Base-by-base conservation (phyloP, 352 stramenopile genomes). In the Thalassiosira livingstoniorum region DNA sequence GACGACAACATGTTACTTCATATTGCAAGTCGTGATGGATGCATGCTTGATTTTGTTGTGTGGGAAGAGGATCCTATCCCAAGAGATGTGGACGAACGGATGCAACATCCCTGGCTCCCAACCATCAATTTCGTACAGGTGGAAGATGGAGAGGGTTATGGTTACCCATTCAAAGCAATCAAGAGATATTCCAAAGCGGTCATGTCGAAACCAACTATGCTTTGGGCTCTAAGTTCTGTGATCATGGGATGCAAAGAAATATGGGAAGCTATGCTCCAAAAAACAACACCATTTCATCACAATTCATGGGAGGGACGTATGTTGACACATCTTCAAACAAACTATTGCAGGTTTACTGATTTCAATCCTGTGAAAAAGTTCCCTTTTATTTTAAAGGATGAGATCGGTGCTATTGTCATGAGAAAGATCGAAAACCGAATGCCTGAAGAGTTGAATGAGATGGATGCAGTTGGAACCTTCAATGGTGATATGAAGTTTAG, bases 201-300 rank as follows among this genome's bases (percentile, higher is more conserved):
- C 7, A 37, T 10, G 45, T 43, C 23, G 29, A 34, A 53, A 31
- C 35, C 75, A 25, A 82, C 76, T 64, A 82, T 82, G 64, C 32
- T 64, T 54, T 82, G 75, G 75, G n/a, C 57, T 63, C 4, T 77
- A 21, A 27, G 21, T 35, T 43, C 65, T 57, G 51, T 60, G 15
- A 76, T 82, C 29, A 31, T 31, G 1, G 65, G 43, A 15, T 82
- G 75, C 35, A 76, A 70, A 21, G 45, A 72, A 18, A 43, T 82
- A 10, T 51, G 72, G 21, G 5, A 68, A 23, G 37, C 42, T 21
- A 71, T 82, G 10, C 58, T 70, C 45, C 23, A 72, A 31, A 76
- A 67, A 45, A 11, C 11, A 15, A 11, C 13, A 25, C 39, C 53
- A 18, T 70, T 72, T 66, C 45, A 21, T 5, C 37, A 65, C 47